These are phyloP conservation scores for Aspergillus hortae DNA, from an alignment of 2,329 filamentous ascomycete species.

Conservation along the genomic window DNA sequence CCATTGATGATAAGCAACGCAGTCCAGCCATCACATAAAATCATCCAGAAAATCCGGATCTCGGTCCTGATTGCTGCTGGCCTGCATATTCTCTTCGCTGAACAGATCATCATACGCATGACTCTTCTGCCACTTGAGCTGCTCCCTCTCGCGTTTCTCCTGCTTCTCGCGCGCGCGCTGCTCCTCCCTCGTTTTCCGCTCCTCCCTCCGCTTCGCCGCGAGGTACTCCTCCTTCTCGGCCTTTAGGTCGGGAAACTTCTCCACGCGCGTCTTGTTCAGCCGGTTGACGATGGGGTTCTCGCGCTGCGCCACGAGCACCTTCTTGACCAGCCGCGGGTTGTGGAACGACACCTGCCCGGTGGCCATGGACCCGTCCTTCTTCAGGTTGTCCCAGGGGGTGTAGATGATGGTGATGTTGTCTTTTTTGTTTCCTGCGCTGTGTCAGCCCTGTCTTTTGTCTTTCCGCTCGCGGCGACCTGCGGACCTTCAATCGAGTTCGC, in stretches of 20 bases:
- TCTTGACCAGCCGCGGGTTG: constrained; percentile 77
- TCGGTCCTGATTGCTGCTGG: constrained; percentile 80
- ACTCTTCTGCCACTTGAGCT: constrained; percentile 93
- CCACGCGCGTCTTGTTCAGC: constrained; percentile 93
- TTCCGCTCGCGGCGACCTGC: too few species aligned
- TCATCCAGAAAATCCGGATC: constrained; percentile 74
- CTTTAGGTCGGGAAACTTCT: constrained; percentile 78
- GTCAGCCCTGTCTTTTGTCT: too few species aligned
- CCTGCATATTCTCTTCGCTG: constrained; percentile 73
- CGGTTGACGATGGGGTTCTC: constrained; percentile 93
- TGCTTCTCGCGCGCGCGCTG: constrained; percentile 39
- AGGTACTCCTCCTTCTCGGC: constrained; percentile 76
- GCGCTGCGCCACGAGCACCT: constrained; percentile 71
- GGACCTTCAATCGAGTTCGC: constrained; percentile 95
- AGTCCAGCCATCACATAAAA: constrained; percentile 67
- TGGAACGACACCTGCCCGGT: constrained; percentile 94
- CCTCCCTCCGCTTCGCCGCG: constrained; percentile 67
- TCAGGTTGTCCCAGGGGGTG: constrained; percentile 94
- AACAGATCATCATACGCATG: constrained; percentile 95
- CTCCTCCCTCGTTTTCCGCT: constrained; percentile 47
- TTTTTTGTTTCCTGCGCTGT: constrained; percentile 80
- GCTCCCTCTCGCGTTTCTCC: constrained; percentile 69
- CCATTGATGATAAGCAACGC: too few species aligned
- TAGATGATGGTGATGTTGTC: constrained; percentile 97
- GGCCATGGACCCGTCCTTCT: constrained; percentile 94